Percentiles rank a stretch among this genome's conserved stretches.
Conservation (phyloP, 805 yeast species). For the Lipomyces yamanashiensis region DNA sequence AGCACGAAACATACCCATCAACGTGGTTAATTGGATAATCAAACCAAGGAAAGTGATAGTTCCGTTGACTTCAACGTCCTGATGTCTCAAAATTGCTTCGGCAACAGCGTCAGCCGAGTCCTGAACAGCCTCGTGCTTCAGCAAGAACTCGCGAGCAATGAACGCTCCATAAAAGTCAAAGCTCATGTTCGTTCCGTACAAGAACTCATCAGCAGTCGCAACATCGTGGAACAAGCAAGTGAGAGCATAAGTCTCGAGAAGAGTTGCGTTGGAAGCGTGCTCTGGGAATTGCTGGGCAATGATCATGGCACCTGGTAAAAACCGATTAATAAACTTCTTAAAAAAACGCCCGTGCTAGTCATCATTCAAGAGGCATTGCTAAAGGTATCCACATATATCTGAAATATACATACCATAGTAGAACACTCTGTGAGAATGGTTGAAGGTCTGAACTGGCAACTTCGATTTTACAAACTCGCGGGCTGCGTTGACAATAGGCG, state of each 20-base stretch:
- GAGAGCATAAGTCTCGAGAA: conserved; percentile 32
- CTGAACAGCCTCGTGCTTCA: conserved; percentile 18
- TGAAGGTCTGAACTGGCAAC: conserved; percentile 19
- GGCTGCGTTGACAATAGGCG: conserved; percentile 15
- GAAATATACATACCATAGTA: conserved; percentile 13
- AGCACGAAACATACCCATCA: conserved; percentile 28
- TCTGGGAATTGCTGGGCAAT: conserved; percentile 36
- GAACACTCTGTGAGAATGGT: conserved; percentile 21
- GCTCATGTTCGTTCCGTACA: conserved; percentile 35
- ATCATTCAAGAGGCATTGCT: background rate
- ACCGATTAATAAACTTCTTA: background rate
- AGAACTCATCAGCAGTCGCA: conserved; percentile 36
- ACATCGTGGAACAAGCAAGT: conserved; percentile 39
- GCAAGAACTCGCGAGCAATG: conserved; percentile 34
- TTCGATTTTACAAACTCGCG: conserved; percentile 9
- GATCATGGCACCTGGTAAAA: conserved; percentile 11
- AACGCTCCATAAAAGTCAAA: conserved; percentile 40
- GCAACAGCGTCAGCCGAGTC: conserved; percentile 39
- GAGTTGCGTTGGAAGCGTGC: conserved; percentile 23
- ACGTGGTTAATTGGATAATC: conserved; percentile 37
- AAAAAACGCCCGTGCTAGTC: background rate
- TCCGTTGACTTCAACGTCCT: conserved; percentile 36
- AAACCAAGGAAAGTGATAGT: conserved; percentile 36
- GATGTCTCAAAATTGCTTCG: conserved; percentile 39
- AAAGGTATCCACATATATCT: background rate